These are phyloP conservation scores for Calonectria pteridis DNA, from an alignment of 2,329 filamentous ascomycete genomes.

Conservation along the genomic window DNA sequence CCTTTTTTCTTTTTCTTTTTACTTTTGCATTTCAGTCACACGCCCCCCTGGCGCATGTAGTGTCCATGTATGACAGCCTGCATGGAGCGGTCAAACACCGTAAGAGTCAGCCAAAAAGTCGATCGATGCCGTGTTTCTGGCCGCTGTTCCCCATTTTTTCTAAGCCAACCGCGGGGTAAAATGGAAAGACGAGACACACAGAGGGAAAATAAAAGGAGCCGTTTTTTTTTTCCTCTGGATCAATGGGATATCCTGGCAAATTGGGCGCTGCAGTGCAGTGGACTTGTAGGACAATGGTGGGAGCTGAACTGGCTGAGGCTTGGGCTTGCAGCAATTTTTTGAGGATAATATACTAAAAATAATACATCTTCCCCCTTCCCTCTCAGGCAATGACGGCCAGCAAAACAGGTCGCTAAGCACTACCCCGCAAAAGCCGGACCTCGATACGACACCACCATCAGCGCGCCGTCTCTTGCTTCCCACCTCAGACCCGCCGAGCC, in stretches of 20 bases:
- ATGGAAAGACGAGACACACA: background rate
- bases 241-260: background rate
- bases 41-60: background rate
- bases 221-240: background rate
- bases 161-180: background rate
- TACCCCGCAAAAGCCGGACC: conserved; percentile 1
- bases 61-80: background rate
- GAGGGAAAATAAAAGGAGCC: background rate
- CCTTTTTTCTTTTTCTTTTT: background rate
- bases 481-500: background rate
- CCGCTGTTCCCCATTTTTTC: background rate
- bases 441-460: conserved; percentile 5
- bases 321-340: background rate
- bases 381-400: background rate
- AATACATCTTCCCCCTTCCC: background rate
- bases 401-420: background rate
- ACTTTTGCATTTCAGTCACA: background rate
- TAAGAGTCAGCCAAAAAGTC: background rate
- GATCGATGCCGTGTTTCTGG: background rate
- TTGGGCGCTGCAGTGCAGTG: background rate
- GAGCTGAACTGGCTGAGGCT: background rate
- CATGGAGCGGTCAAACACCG: background rate
- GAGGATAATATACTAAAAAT: background rate
- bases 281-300: background rate
- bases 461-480: background rate